Evolutionary conservation across 768 basidiomycete genomes (phyloP).

Genomic region (Zangia roseola): DNA sequence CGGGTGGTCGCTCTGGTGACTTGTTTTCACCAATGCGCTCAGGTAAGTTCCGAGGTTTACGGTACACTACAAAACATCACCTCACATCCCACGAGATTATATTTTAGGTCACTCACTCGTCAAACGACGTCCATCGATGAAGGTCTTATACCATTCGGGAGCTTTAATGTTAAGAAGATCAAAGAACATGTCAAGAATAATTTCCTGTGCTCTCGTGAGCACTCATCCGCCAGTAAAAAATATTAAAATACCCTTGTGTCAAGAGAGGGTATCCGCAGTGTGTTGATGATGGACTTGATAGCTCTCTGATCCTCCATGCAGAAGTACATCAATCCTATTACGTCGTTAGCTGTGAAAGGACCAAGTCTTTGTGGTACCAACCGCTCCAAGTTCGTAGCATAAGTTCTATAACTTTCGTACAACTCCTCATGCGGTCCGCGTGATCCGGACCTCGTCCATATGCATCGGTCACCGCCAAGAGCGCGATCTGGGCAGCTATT

Average conservation of each 20-base stretch:
- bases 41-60: slow-evolving; percentile 45
- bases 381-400: slow-evolving; percentile 95
- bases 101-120: slow-evolving; percentile 59
- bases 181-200: slow-evolving; percentile 92
- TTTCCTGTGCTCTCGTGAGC: slow-evolving; percentile 59
- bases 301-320: slow-evolving; percentile 88
- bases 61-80: slow-evolving; percentile 54
- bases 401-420: slow-evolving; percentile 72
- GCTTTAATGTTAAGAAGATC: slow-evolving; percentile 89
- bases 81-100: not conserved
- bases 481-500: slow-evolving; percentile 56
- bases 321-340: slow-evolving; percentile 83
- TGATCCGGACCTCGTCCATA: slow-evolving; percentile 83
- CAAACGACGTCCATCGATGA: slow-evolving; percentile 83
- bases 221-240: not conserved
- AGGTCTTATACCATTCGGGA: slow-evolving; percentile 91
- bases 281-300: slow-evolving; percentile 80
- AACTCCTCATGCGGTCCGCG: slow-evolving; percentile 75
- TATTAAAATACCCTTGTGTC: slow-evolving; percentile 64
- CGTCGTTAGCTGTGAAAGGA: slow-evolving; percentile 7
- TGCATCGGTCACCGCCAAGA: slow-evolving; percentile 89
- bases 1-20: slow-evolving; percentile 45
- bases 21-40: slow-evolving; percentile 35
- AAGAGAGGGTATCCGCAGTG: slow-evolving; percentile 83
- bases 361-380: slow-evolving; percentile 36